Conservation (phyloP, 2,329 filamentous ascomycete genomes). For the Aureobasidium mangrovei region DNA sequence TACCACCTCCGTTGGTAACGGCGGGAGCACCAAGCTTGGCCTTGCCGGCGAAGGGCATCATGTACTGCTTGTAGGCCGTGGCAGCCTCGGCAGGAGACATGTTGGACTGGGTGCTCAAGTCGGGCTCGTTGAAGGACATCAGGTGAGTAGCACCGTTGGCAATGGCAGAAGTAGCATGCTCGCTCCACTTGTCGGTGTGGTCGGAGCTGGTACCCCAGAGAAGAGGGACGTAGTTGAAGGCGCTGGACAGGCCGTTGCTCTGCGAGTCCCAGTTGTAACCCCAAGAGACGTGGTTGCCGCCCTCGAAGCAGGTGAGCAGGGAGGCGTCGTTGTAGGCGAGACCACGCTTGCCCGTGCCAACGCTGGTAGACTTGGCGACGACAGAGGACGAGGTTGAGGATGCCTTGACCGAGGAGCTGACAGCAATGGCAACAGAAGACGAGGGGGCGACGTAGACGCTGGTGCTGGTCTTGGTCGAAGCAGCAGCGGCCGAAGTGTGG, state of each 20-base stretch:
- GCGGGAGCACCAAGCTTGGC: conserved; percentile 51
- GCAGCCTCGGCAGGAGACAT: conserved; percentile 46
- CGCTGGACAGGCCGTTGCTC: conserved; percentile 32
- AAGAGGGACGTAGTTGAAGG: conserved; percentile 56
- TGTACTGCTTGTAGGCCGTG: conserved; percentile 42
- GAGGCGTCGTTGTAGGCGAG: conserved; percentile 56
- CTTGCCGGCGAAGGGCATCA: conserved; percentile 48
- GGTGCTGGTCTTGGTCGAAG: neutral
- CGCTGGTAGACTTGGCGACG: conserved; percentile 18
- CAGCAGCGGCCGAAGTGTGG: conserved; percentile 1
- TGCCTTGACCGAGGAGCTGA: conserved; percentile 19
- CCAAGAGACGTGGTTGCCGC: conserved; percentile 45
- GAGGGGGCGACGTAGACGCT: conserved; percentile 8
- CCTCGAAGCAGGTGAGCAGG: conserved; percentile 45
- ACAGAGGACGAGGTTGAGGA: conserved; percentile 19
- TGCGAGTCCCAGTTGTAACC: conserved; percentile 59
- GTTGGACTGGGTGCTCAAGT: conserved; percentile 52
- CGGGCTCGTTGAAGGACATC: conserved; percentile 65
- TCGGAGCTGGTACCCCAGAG: conserved; percentile 43
- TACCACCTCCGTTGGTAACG: conserved; percentile 52
- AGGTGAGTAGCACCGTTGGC: conserved; percentile 46
- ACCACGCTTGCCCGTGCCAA: conserved; percentile 51
- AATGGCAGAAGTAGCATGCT: conserved; percentile 45
- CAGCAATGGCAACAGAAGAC: conserved; percentile 4
- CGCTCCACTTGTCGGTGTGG: conserved; percentile 43